A percentile compares a stretch with the other conserved stretches of the same genome.
Conservation (phyloP, 768 basidiomycete genomes). For the Exidia glandulosa region DNA sequence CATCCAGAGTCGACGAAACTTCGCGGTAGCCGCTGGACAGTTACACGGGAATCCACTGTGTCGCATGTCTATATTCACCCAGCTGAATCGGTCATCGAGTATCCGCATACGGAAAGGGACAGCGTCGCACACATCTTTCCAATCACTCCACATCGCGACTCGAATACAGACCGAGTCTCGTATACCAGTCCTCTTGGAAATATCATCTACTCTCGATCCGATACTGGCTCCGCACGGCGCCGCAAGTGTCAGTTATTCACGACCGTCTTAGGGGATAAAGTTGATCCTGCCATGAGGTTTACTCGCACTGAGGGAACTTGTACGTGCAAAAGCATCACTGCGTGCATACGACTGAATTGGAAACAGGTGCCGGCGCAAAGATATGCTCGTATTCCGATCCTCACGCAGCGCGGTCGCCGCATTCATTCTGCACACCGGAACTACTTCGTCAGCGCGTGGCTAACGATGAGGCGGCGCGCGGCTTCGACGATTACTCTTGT, state of each 20-base stretch:
- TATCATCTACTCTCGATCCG: neutral
- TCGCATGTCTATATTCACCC: neutral
- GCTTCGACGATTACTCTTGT: neutral
- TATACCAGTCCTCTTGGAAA: neutral
- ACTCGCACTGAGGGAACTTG: too few species aligned
- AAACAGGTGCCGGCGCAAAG: neutral
- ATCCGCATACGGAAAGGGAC: neutral
- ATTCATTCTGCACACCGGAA: neutral
- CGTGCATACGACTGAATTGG: neutral
- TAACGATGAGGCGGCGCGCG: neutral
- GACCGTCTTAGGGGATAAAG: too few species aligned
- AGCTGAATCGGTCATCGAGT: neutral
- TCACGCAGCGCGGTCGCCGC: too few species aligned
- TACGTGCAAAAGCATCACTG: neutral
- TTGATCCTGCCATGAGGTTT: too few species aligned
- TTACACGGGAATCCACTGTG: neutral
- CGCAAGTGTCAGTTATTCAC: too few species aligned
- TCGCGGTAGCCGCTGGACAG: too few species aligned
- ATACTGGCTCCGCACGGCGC: too few species aligned
- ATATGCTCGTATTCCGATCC: neutral
- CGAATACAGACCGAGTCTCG: neutral
- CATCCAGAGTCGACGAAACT: too few species aligned
- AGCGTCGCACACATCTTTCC: neutral
- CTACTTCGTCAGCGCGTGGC: neutral
- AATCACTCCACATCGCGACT: neutral